Conservation (phyloP, 2,329 filamentous ascomycete genomes). For the Albophoma yamanashiensis region DNA sequence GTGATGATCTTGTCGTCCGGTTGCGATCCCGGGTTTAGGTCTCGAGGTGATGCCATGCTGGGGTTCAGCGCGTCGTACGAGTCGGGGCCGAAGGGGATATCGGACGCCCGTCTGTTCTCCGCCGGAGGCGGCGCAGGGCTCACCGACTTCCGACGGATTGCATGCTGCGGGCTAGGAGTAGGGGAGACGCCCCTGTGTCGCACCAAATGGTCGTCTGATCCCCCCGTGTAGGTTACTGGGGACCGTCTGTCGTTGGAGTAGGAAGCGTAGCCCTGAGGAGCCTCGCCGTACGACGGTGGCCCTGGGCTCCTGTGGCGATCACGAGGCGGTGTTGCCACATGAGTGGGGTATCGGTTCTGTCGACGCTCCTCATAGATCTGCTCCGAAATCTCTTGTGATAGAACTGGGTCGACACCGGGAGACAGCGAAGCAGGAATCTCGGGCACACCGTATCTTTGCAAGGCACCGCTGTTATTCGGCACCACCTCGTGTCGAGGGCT, state of each 20-base stretch:
- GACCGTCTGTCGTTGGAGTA: conserved; percentile 32
- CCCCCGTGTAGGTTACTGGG: conserved; percentile 26
- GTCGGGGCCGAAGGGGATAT: conserved; percentile 63
- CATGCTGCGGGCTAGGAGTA: conserved; percentile 35
- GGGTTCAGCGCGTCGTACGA: conserved; percentile 67
- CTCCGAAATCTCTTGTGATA: conserved; percentile 47
- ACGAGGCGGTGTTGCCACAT: conserved; percentile 28
- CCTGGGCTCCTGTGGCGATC: conserved; percentile 27
- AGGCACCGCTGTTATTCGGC: conserved; percentile 17
- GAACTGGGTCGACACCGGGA: conserved; percentile 46
- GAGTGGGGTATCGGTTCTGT: conserved; percentile 32
- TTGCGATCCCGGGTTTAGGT: conserved; percentile 14
- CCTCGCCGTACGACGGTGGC: conserved; percentile 13
- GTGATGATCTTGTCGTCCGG: conserved; percentile 61
- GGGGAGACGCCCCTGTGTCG: conserved; percentile 24
- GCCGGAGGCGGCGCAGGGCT: conserved; percentile 52
- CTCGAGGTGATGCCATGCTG: conserved; percentile 26
- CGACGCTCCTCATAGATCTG: conserved; percentile 46
- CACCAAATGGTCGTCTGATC: conserved; percentile 13
- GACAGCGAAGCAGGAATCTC: conserved; percentile 46
- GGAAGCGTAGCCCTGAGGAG: conserved; percentile 22
- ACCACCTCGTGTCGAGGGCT: conserved; percentile 25
- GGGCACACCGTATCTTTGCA: conserved; percentile 30
- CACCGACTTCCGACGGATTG: conserved; percentile 60
- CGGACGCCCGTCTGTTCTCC: conserved; percentile 42